A percentile compares a stretch with the other conserved stretches of the same genome.
phyloP scores from a whole-genome alignment of 371 early-diverging fungal genomes.

The Mucor piriformis region DNA sequence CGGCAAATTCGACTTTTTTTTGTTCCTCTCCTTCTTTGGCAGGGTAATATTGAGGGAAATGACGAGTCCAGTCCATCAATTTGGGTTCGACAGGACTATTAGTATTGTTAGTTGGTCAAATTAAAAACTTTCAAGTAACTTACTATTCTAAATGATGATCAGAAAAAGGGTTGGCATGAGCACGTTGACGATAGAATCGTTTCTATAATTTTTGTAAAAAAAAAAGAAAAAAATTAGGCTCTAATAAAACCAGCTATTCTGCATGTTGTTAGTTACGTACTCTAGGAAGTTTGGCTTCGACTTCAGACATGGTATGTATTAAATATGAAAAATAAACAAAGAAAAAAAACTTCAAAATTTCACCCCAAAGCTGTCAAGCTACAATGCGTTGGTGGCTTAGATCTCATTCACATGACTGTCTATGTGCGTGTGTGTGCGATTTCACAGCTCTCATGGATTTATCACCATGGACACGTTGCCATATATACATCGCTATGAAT shows the following conservation, averaged over 20 bases:
- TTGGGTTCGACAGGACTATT: constrained; percentile 84
- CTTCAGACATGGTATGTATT: constrained; percentile 25
- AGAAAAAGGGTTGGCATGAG: constrained; percentile 98
- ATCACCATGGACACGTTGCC: too few relatives aligned
- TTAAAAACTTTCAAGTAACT: constrained; percentile 5
- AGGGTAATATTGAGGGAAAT: constrained; percentile 80
- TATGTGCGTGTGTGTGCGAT: too few relatives aligned
- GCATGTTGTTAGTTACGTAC: constrained; percentile 18
- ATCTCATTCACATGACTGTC: not conserved
- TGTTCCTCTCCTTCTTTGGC: constrained; percentile 47
- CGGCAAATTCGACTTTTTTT: constrained; percentile 91
- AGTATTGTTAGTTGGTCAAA: too few relatives aligned
- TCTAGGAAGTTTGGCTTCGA: constrained; percentile 45
- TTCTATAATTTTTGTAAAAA: constrained; percentile 58
- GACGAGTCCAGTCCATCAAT: constrained; percentile 87
- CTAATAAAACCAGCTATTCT: too few relatives aligned
- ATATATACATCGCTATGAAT: too few relatives aligned
- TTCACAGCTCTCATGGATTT: too few relatives aligned
- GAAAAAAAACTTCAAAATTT: not conserved
- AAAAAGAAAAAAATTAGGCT: too few relatives aligned
- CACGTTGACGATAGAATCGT: constrained; percentile 93
- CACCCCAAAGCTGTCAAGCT: not conserved
- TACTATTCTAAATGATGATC: constrained; percentile 95
- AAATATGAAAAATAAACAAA: not conserved
- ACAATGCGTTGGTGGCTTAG: not conserved